Base-by-base conservation (phyloP, 2,329 filamentous ascomycete genomes). In the Stenocarpella maydis region DNA sequence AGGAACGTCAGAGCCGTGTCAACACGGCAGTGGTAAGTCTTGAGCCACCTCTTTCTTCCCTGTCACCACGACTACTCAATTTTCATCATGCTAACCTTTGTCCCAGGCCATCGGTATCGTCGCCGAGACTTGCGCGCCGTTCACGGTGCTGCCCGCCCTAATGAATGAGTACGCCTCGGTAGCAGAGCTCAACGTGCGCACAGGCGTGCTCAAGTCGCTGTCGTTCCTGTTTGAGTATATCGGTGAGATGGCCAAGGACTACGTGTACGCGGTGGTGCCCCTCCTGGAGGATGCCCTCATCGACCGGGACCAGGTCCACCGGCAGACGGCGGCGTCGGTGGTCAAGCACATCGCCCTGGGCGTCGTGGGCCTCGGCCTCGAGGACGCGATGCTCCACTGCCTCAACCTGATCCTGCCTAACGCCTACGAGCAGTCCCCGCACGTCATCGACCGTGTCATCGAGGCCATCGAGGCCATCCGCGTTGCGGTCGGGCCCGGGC, bases 151-250 rank as follows among this genome's bases (percentile, higher is more conserved):
- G n/a, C 96, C 96, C 0, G 96, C 96, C 3, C 85, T 99, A 71
- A 99, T 99, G 97, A 99, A 99, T 83, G 96, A 99, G 80, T 99
- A 99, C 81, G 70, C 70, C 26, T 92, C 96, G 66, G 96, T 99
- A 10, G 96, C 96, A 0, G 96, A 99, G 82, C 91, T 99, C 74
- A 99, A 99, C 78, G 96, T 99, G 31, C 96, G 99, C 80, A 99
- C 99, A 75, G 96, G 96, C 82, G 96, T 99, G 41, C 90, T 99
- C 78, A 99, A 99, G 81, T 95, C 95, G 6, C 87, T 99, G 65
- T 97, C 93, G 8, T 99, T 99, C 87, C 86, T 99, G 71, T 99
- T 98, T 78, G 96, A 99, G 78, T 99, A 99, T 82, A 99, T 99
- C 79, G 96, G 96, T 72, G 96, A 99, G 81, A 98, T 99, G 96